Base-by-base conservation (phyloP, 805 yeast species). In the Diddensiella caesifluorescens region DNA sequence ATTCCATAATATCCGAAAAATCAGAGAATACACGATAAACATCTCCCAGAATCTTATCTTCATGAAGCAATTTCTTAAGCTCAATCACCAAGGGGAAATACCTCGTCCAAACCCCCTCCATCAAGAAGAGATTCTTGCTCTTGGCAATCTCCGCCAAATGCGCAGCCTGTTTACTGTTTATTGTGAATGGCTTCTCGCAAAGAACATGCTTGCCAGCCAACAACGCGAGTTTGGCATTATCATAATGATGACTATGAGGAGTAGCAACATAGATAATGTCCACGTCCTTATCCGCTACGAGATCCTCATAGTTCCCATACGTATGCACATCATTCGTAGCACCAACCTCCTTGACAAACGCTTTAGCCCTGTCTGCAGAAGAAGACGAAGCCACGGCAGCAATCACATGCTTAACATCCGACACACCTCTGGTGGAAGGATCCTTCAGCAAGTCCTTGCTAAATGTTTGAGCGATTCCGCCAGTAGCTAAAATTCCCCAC, bases 111-210 rank as follows among this genome's bases (percentile, higher is more conserved):
- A 51, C 69, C 3, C 74, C 83, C 55, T 77, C 83, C 79, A 77
- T 71, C 27, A 77, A 59, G 46, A 71, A 74, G 37, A 67, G 52
- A 1, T 64, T 61, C 54, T 69, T 67, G 41, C 55, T 46, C 49
- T 62, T 61, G 3, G 82, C 82, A 35, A 68, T 61, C 1, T 54
- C 61, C 37, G 67, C 56, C 7, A 76, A 52, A 30, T 64, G 69
- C 22, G 59, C 49, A 4, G 75, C 65, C 42, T 76, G 77, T 16
- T 56, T 56, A 3, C 57, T 59, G 46, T 73, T 75, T 38, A 76
- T 66, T 2, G 77, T 69, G 49, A 74, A 60, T 5, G 80, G 77
- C 54, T 76, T 76, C 46, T 76, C 81, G 51, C 77, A 71, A 35
- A 76, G 59, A 16, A 75, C 77, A 53, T 74, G 73, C 46, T 72